Conservation (phyloP, 352 stramenopile species). For the Globisporangium camurandrum region DNA sequence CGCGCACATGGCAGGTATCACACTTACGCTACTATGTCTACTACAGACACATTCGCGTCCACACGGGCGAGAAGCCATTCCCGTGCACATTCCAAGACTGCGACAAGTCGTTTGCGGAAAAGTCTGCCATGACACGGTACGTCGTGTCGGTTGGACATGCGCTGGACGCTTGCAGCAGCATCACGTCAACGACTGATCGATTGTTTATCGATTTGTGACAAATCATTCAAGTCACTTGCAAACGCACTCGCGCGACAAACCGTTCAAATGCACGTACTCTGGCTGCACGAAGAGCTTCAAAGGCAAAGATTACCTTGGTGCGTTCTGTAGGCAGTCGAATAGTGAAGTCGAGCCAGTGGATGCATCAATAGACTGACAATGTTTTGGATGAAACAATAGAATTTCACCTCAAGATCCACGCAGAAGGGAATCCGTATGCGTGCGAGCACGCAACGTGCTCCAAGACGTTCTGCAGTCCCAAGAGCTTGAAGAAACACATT, state of each 20-base stretch:
- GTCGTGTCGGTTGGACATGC: background rate
- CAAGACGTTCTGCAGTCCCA: conserved; percentile 81
- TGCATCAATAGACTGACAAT: no score
- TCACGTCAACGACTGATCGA: background rate
- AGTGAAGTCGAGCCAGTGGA: no score
- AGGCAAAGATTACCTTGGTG: conserved; percentile 74
- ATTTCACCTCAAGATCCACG: conserved; percentile 83
- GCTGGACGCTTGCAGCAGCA: background rate
- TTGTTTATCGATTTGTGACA: background rate
- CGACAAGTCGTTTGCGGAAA: conserved; percentile 86
- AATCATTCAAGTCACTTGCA: conserved; percentile 54
- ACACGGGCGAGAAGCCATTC: conserved; percentile 86
- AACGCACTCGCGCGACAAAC: conserved; percentile 79
- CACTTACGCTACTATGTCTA: background rate
- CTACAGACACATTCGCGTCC: conserved; percentile 74
- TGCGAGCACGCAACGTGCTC: conserved; percentile 73
- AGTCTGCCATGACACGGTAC: conserved; percentile 80
- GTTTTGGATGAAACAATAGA: no score
- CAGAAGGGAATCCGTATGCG: conserved; percentile 71
- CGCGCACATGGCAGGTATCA: background rate
- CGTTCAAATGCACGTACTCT: conserved; percentile 80
- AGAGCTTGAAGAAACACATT: conserved; percentile 82
- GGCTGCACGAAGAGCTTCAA: conserved; percentile 87
- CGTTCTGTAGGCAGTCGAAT: no score
- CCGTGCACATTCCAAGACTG: conserved; percentile 74